A percentile compares a stretch with the other conserved stretches of the same genome.
Evolutionary conservation across 192 early-diverging fungal species (phyloP).

Genomic region (Coemansia sp.): DNA sequence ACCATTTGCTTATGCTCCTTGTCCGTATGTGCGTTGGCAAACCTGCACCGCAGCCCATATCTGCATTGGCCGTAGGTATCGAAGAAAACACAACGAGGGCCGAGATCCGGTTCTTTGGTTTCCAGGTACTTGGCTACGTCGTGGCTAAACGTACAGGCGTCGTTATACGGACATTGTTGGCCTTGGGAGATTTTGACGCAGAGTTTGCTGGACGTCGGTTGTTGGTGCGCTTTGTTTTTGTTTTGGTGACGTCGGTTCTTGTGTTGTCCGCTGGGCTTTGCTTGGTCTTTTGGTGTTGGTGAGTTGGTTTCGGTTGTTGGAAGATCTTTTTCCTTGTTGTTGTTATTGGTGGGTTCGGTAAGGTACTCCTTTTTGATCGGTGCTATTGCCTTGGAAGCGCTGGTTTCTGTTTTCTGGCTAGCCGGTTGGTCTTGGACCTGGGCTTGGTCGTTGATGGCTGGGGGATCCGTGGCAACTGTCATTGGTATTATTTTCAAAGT

Average conservation of each 20-base stretch:
- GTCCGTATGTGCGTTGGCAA: constrained; percentile 55
- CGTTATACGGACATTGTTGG: constrained; percentile 55
- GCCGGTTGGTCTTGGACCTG: no score
- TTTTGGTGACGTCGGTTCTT: constrained; percentile 17
- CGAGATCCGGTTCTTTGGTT: constrained; percentile 76
- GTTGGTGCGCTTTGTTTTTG: constrained; percentile 10
- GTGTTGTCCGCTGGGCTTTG: constrained; percentile 16
- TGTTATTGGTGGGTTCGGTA: neutral
- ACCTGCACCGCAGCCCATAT: constrained; percentile 68
- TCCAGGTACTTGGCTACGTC: constrained; percentile 72
- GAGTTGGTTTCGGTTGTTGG: no score
- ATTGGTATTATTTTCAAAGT: no score
- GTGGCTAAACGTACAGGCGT: constrained; percentile 76
- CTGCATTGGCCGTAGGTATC: constrained; percentile 69
- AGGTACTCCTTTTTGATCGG: neutral
- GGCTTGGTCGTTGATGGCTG: neutral
- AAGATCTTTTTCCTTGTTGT: neutral
- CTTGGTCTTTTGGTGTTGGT: neutral
- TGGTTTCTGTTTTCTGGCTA: neutral
- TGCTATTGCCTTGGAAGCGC: neutral
- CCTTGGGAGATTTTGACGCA: constrained; percentile 57
- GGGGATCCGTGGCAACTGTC: neutral
- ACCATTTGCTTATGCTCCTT: constrained; percentile 55
- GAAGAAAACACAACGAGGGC: constrained; percentile 66
- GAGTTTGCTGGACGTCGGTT: constrained; percentile 25